phyloP scores from a whole-genome alignment of 1,284 basidiomycete species.

The Heterobasidion occidentale region DNA sequence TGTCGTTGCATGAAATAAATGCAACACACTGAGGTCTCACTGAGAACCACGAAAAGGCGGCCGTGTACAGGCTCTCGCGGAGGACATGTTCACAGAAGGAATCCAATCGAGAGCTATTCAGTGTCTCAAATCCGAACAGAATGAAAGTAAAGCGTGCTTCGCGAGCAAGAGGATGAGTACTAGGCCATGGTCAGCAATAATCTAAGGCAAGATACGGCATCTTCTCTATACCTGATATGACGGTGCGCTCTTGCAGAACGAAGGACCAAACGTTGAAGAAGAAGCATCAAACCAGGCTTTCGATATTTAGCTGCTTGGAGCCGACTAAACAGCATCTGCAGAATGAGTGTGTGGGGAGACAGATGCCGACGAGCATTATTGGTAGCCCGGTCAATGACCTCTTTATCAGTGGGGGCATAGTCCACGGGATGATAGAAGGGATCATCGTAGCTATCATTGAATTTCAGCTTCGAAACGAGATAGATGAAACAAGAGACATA shows the following conservation, averaged over 20 bases:
- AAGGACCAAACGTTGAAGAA: slow-evolving; percentile 81
- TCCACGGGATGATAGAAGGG: slow-evolving; percentile 84
- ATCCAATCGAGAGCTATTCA: slow-evolving; percentile 87
- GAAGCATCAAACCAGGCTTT: slow-evolving; percentile 77
- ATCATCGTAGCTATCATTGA: slow-evolving; percentile 60
- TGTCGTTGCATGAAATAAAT: neutral
- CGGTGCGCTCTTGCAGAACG: slow-evolving; percentile 64
- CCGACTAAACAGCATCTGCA: slow-evolving; percentile 89
- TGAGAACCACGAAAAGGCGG: slow-evolving; percentile 92
- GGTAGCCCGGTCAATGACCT: slow-evolving; percentile 69
- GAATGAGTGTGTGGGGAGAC: slow-evolving; percentile 76
- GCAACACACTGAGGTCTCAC: slow-evolving; percentile 68
- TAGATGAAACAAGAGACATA: slow-evolving; percentile 29
- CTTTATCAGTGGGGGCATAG: slow-evolving; percentile 89
- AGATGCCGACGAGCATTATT: slow-evolving; percentile 71
- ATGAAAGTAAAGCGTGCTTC: slow-evolving; percentile 88
- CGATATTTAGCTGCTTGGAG: slow-evolving; percentile 92
- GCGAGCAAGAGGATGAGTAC: slow-evolving; percentile 87
- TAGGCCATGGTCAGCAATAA: slow-evolving; percentile 22
- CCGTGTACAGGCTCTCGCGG: slow-evolving; percentile 70
- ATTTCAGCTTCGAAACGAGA: neutral
- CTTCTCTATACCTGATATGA: slow-evolving; percentile 54
- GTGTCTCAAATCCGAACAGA: slow-evolving; percentile 87
- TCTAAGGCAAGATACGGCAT: too few relatives aligned
- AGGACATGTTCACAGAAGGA: slow-evolving; percentile 74